Evolutionary conservation across 768 basidiomycete genomes (phyloP).

Genomic region (Mycena chlorophos): DNA sequence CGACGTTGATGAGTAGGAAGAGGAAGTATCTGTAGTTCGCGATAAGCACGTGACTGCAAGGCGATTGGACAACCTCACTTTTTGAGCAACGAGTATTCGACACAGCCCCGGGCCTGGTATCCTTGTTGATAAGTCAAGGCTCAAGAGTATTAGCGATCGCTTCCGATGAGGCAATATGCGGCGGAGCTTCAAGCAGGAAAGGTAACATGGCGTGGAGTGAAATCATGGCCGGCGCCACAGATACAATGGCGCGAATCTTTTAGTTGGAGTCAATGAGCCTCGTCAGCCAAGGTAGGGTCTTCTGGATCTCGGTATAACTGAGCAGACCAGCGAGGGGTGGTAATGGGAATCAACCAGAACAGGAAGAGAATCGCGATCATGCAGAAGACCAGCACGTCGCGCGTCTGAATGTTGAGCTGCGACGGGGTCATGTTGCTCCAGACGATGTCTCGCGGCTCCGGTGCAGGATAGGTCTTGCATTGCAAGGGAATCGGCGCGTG

Average conservation of each 20-base stretch:
- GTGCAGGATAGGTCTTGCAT: conserved; percentile 73
- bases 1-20: conserved; percentile 88
- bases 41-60: conserved; percentile 7
- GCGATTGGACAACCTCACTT: conserved; percentile 64
- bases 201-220: conserved; percentile 86
- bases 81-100: conserved; percentile 88
- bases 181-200: conserved; percentile 81
- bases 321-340: conserved; percentile 82
- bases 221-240: conserved; percentile 88
- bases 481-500: conserved; percentile 70
- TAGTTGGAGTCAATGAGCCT: conserved; percentile 79
- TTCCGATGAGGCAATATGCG: neutral
- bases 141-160: conserved; percentile 20
- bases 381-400: conserved; percentile 70
- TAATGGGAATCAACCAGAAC: conserved; percentile 92
- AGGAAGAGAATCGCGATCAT: conserved; percentile 76
- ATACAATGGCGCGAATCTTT: conserved; percentile 82
- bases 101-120: conserved; percentile 84
- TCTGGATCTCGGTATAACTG: conserved; percentile 93
- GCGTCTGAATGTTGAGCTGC: conserved; percentile 52
- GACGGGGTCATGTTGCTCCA: conserved; percentile 89
- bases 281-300: conserved; percentile 84
- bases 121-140: conserved; percentile 89
- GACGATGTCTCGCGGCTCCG: conserved; percentile 93
- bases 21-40: conserved; percentile 81